Evolutionary conservation across 2,329 filamentous ascomycete genomes (phyloP), one percentile per base, ranked within the genome.

Genomic region (Bretziella fagacearum): DNA sequence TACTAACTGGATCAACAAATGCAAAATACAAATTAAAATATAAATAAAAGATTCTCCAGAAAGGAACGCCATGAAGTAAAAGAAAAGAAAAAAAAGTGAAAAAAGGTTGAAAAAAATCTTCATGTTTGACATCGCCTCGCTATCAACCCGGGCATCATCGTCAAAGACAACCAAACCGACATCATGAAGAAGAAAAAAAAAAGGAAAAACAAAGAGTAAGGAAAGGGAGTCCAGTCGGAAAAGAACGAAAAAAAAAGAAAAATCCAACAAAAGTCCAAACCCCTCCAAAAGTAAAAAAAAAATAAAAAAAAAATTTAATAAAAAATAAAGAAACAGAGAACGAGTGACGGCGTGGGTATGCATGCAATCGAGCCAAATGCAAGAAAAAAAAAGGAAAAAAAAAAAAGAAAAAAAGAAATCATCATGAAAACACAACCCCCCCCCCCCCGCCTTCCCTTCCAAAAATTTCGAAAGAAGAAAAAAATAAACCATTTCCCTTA

Each of bases 341-440:
- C n/a, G 29, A 45, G 15, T 17, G 44, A 39, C 35, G 18, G 18
- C 15, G 35, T 39, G 35, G 35, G 35, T 39, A 39, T 39, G 35
- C 35, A 39, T 39, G 35, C 7, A 39, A 39, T 39, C 39, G n/a
- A 42, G 37, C 7, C 25, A 47, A 35, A 36, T 15, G 36, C 13
- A 40, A 39, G 23, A 43, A 27, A 23, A 43, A n/a, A 33, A 33
- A 39, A 26, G 4, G 11, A 42, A 42, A 23, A 33, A 25, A 17
- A 5, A 26, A 33, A 42, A 15, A 41, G 17, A 26, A 39, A 17
- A 23, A 13, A 46, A 17, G 18, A 23, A 47, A 27, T 29, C 33
- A 39, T 22, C 30, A 40, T 35, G 37, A 32, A 42, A 35, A 25
- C 22, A 43, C 30, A 30, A 29, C 23, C 20, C 7, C 17, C 39